A percentile compares a stretch with the other conserved stretches of the same genome.
Conservation (phyloP, 345 rosid species). For the Chamaenerion angustifolium region DNA sequence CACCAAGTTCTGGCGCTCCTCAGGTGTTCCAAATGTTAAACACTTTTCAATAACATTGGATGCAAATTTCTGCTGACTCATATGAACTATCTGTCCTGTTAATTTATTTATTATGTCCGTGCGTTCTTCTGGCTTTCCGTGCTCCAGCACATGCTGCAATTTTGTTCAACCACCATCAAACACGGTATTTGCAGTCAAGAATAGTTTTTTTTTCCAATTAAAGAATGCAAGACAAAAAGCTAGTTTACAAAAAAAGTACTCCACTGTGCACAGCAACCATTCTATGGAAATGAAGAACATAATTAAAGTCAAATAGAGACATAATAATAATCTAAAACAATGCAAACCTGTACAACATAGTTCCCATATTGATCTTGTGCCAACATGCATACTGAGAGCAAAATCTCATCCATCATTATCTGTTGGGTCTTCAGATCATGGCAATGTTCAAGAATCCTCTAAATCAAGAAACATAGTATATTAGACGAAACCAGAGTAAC, state of each 20-base stretch:
- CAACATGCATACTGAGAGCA: slow-evolving; percentile 37
- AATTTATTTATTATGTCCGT: slow-evolving; percentile 31
- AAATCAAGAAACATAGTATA: slow-evolving; percentile 7
- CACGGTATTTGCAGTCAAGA: too few relatives aligned
- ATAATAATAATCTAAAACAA: not conserved
- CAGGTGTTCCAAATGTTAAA: slow-evolving; percentile 33
- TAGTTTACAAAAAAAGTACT: too few relatives aligned
- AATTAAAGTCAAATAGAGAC: too few relatives aligned
- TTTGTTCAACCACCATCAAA: too few relatives aligned
- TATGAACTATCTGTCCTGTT: slow-evolving; percentile 44
- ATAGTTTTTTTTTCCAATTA: not conserved
- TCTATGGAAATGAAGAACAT: too few relatives aligned
- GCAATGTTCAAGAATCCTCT: slow-evolving; percentile 52
- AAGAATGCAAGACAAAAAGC: not conserved
- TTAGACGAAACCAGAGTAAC: not conserved
- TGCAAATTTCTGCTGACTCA: slow-evolving; percentile 60
- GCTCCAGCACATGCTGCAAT: slow-evolving; percentile 50
- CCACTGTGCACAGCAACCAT: too few relatives aligned
- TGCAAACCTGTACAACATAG: slow-evolving; percentile 43
- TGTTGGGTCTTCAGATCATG: slow-evolving; percentile 22
- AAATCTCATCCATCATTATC: slow-evolving; percentile 47
- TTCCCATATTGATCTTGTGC: slow-evolving; percentile 59
- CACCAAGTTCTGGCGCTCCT: slow-evolving; percentile 34
- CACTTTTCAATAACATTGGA: slow-evolving; percentile 57
- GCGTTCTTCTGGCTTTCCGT: slow-evolving; percentile 47